phyloP scores from a whole-genome alignment of 148 eudicot species.

The Pouteria glomerata region DNA sequence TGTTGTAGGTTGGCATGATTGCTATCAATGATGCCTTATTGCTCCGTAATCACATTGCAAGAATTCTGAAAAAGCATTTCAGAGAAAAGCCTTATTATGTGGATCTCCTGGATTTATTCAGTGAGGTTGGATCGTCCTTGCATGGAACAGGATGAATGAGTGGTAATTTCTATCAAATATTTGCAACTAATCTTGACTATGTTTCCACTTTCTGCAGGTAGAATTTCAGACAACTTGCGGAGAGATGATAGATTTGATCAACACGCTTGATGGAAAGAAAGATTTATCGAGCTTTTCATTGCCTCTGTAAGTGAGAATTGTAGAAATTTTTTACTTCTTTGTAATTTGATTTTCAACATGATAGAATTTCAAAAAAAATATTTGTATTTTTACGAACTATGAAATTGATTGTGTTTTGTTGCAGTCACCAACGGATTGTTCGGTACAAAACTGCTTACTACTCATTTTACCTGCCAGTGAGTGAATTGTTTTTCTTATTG shows the following conservation, averaged over 20 bases:
- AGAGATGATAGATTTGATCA: conserved; percentile 96
- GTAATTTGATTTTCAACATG: background rate
- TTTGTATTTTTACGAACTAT: background rate
- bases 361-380: background rate
- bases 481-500: conserved; percentile 20
- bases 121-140: conserved; percentile 52
- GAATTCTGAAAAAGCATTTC: conserved; percentile 87
- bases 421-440: conserved; percentile 94
- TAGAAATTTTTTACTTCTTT: background rate
- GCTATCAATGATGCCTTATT: conserved; percentile 84
- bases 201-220: conserved; percentile 34
- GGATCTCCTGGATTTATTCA: conserved; percentile 84
- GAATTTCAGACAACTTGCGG: conserved; percentile 95
- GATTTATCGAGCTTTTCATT: conserved; percentile 81
- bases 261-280: conserved; percentile 86
- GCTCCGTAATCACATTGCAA: conserved; percentile 85
- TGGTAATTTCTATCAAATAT: background rate
- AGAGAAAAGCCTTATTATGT: conserved; percentile 75
- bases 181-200: background rate
- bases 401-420: conserved; percentile 8
- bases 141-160: background rate
- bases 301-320: conserved; percentile 52
- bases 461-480: conserved; percentile 89
- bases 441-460: conserved; percentile 94
- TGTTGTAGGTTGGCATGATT: conserved; percentile 79